Evolutionary conservation across 2,329 filamentous ascomycete species (phyloP), one percentile per base, ranked within the genome.

Genomic region (Alternaria longipes): DNA sequence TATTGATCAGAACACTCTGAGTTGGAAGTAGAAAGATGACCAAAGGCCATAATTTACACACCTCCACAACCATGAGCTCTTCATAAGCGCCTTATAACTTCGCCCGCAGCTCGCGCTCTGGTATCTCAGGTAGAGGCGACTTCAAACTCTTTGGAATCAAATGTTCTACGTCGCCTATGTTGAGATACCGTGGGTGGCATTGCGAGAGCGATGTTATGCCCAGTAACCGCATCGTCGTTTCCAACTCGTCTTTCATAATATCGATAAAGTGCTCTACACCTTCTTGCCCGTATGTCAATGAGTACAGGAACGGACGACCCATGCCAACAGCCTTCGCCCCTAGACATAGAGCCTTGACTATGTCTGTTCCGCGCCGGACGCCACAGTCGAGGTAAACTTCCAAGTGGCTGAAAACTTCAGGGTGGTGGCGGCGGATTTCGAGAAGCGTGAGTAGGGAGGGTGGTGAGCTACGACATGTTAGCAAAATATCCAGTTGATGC

Each of bases 361-460:
- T 85, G 69, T 91, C 89, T 0, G 87, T 86, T 0, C 89, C 89
- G 18, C 88, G 80, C n/a, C 84, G 82, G 30, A 91, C 83, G 0
- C 89, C 89, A 0, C 89, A 87, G 63, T 91, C 89, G 4, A 91
- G 79, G 54, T 85, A 87, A 0, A 91, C 84, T 68, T 90, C 86
- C 73, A 90, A 81, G 54, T 78, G 77, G 26, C 84, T 82, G 53
- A 91, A 87, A 0, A 91, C 81, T 56, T 86, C 81, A 0, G 89
- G 88, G 42, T 85, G 87, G 64, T 84, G 85, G 65, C 83, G 83
- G 59, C 87, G 87, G 62, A 91, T 81, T 76, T 91, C 89, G 1
- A 91, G 76, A 4, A 91, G 72, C 0, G 87, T 83, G 34, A 90
- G 73, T 30, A 91, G 81, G 0, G 89, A 38, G 3, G 46, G 46